A percentile compares a stretch with the other conserved stretches of the same genome.
phyloP scores from a whole-genome alignment of 495 filamentous ascomycete genomes.

The Neurospora sp. region DNA sequence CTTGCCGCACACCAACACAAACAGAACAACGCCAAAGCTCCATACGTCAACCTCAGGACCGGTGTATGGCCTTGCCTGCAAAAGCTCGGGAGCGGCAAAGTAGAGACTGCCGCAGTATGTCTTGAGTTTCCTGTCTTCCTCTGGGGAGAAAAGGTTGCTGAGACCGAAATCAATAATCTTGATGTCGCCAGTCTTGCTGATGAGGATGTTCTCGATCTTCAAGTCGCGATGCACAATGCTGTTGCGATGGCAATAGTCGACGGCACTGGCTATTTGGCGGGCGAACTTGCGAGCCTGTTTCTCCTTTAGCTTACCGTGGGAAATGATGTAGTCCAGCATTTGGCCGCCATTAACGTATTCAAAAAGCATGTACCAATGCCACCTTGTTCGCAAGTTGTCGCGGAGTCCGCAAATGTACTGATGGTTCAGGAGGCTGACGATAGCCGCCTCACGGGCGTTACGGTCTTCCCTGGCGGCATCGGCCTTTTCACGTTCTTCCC shows the following conservation, averaged over 20 bases:
- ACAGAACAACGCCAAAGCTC: conserved; percentile 99
- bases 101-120: conserved; percentile 98
- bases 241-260: conserved; percentile 98
- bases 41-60: conserved; percentile 96
- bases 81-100: conserved; percentile 90
- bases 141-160: conserved; percentile 90
- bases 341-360: conserved; percentile 99
- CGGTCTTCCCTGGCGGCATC: conserved; percentile 95
- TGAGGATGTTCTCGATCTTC: conserved; percentile 99
- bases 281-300: conserved; percentile 98
- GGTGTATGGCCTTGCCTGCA: conserved; percentile 89
- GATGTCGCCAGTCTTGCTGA: conserved; percentile 98
- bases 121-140: conserved; percentile 61
- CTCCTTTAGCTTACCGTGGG: conserved; percentile 92
- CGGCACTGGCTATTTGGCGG: conserved; percentile 92
- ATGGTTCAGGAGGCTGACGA: conserved; percentile 88
- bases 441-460: conserved; percentile 91
- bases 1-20: conserved; percentile 95
- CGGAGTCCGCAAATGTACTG: conserved; percentile 96
- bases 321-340: conserved; percentile 99
- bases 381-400: conserved; percentile 88
- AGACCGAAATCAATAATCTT: conserved; percentile 99
- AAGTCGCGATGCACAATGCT: conserved; percentile 97
- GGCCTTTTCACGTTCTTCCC: conserved; percentile 72
- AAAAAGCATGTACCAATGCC: conserved; percentile 99